Evolutionary conservation across 345 rosid genomes (phyloP).

Genomic region (Microthlaspi erraticum): DNA sequence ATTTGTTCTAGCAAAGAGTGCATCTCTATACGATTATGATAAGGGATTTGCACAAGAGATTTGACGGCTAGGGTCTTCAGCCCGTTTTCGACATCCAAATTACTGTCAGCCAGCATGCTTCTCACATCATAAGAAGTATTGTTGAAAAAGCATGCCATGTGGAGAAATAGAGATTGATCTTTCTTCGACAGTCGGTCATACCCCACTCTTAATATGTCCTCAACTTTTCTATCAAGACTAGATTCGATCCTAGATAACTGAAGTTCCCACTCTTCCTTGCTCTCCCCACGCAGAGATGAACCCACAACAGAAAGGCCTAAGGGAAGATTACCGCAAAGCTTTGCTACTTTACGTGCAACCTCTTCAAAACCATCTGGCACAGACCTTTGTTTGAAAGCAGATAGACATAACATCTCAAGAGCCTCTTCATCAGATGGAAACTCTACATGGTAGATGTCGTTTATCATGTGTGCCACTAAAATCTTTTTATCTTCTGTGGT

Average conservation of each 20-base stretch:
- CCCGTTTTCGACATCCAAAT: conserved; percentile 16
- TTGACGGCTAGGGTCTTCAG: conserved; percentile 33
- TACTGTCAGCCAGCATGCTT: conserved; percentile 15
- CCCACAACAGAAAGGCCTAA: conserved; percentile 49
- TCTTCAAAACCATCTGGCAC: background rate
- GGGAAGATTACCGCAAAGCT: conserved; percentile 41
- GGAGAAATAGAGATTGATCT: conserved; percentile 39
- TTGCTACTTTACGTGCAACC: conserved; percentile 8
- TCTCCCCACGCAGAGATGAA: conserved; percentile 20
- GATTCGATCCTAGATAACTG: conserved; percentile 24
- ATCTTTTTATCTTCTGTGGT: conserved; percentile 53
- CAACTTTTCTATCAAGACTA: conserved; percentile 35
- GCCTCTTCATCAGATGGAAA: conserved; percentile 29
- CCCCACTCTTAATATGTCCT: conserved; percentile 28
- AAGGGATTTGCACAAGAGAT: conserved; percentile 35
- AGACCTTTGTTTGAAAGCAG: conserved; percentile 14
- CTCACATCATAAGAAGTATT: background rate
- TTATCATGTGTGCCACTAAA: background rate
- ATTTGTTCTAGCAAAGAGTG: conserved; percentile 44
- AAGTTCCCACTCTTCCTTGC: conserved; percentile 34
- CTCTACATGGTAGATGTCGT: conserved; percentile 2
- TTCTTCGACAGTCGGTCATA: conserved; percentile 37
- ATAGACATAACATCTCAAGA: conserved; percentile 15
- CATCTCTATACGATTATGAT: conserved; percentile 33
- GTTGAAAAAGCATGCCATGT: conserved; percentile 48